These are phyloP conservation scores for Annulohypoxylon truncatum DNA, from an alignment of 2,329 filamentous ascomycete species.

Conservation along the genomic window DNA sequence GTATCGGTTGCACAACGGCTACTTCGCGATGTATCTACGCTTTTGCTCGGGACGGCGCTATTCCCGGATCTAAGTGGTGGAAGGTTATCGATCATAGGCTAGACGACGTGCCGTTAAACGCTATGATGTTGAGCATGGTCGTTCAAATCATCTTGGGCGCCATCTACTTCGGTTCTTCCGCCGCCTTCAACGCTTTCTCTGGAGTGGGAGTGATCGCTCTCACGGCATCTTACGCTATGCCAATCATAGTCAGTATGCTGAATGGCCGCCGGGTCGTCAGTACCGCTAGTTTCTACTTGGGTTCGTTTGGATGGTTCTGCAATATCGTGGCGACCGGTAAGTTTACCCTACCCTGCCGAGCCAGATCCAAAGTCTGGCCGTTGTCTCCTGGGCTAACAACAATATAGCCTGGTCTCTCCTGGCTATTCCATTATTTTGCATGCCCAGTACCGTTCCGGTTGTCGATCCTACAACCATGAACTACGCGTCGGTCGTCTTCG, in stretches of 20 bases:
- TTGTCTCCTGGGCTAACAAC: constrained; percentile 45
- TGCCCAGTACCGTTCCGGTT: constrained; percentile 74
- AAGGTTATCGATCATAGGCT: constrained; percentile 70
- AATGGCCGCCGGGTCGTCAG: constrained; percentile 69
- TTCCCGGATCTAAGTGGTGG: constrained; percentile 72
- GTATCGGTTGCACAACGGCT: constrained; percentile 76
- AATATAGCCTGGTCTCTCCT: constrained; percentile 71
- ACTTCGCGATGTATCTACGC: constrained; percentile 76
- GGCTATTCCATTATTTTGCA: constrained; percentile 79
- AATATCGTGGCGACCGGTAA: constrained; percentile 74
- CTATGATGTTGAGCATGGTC: constrained; percentile 77
- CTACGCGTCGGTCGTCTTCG: constrained; percentile 80
- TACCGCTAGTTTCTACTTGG: constrained; percentile 70
- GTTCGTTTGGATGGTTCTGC: constrained; percentile 68
- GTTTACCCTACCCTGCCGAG: constrained; percentile 44
- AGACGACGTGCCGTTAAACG: constrained; percentile 75
- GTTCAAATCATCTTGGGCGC: constrained; percentile 72
- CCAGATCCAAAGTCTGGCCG: background rate
- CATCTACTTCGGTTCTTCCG: constrained; percentile 76
- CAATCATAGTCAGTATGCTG: constrained; percentile 72
- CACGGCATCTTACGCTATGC: constrained; percentile 75
- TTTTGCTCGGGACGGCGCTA: constrained; percentile 76
- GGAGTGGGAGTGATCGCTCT: constrained; percentile 77
- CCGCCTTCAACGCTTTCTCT: constrained; percentile 79
- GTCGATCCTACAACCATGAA: constrained; percentile 69